Conservation (phyloP, 2,329 filamentous ascomycete species). For the Ophiostoma australiae region DNA sequence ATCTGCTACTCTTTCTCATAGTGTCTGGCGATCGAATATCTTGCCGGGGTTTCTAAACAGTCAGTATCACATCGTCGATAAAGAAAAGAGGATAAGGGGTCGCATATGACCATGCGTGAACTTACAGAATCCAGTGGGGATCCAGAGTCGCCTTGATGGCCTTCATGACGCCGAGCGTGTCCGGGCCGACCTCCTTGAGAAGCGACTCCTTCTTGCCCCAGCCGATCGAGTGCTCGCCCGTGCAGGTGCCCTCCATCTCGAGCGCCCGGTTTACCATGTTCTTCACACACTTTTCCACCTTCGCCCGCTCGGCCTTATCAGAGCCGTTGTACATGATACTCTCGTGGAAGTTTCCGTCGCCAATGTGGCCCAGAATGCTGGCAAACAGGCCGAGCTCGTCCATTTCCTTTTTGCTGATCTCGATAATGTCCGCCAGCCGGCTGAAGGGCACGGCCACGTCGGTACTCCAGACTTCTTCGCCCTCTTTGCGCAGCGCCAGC, state of each 20-base stretch:
- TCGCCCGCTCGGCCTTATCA: slow-evolving; percentile 63
- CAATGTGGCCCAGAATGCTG: slow-evolving; percentile 82
- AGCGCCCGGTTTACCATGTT: slow-evolving; percentile 87
- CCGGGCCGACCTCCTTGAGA: slow-evolving; percentile 70
- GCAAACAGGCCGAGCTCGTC: slow-evolving; percentile 81
- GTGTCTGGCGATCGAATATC: slow-evolving; percentile 64
- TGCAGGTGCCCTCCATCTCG: slow-evolving; percentile 91
- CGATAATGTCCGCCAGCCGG: slow-evolving; percentile 66
- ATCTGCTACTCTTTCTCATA: neutral
- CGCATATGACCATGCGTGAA: neutral
- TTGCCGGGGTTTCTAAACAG: slow-evolving; percentile 68
- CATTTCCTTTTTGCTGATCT: slow-evolving; percentile 84
- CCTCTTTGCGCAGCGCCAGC: slow-evolving; percentile 61
- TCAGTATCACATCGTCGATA: slow-evolving; percentile 17
- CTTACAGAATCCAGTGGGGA: slow-evolving; percentile 71
- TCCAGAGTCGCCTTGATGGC: slow-evolving; percentile 78
- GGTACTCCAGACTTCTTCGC: slow-evolving; percentile 73
- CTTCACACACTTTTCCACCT: slow-evolving; percentile 75
- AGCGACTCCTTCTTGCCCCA: slow-evolving; percentile 81
- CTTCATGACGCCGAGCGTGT: slow-evolving; percentile 79
- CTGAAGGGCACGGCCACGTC: slow-evolving; percentile 81
- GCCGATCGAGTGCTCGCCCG: slow-evolving; percentile 81
- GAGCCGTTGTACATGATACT: slow-evolving; percentile 80
- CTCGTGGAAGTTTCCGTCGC: slow-evolving; percentile 92
- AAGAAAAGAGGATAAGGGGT: neutral